Evolutionary conservation across 176 grass and related monocot genomes (phyloP).

Genomic region (Triticum dicoccoides): DNA sequence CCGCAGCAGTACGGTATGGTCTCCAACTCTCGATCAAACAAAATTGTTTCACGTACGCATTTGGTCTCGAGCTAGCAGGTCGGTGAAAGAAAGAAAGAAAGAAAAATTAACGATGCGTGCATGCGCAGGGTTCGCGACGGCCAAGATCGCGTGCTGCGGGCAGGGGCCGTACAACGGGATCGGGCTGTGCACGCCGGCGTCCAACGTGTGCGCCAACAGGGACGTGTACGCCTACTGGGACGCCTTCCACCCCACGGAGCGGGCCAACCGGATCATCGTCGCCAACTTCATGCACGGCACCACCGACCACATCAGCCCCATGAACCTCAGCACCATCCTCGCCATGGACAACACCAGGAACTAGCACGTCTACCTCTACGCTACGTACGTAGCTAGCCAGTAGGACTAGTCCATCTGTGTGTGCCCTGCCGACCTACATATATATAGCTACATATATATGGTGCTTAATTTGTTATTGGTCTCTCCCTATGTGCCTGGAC

Average conservation of each 20-base stretch:
- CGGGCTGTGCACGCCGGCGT: constrained; percentile 70
- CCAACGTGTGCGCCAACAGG: constrained; percentile 73
- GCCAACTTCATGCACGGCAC: constrained; percentile 73
- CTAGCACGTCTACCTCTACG: neutral
- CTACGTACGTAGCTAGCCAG: too few relatives aligned
- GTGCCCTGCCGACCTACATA: neutral
- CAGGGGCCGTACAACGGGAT: constrained; percentile 92
- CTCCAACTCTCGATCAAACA: too few relatives aligned
- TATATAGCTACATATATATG: neutral
- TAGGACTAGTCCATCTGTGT: neutral
- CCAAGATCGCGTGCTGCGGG: constrained; percentile 91
- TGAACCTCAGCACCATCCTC: constrained; percentile 97
- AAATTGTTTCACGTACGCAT: too few relatives aligned
- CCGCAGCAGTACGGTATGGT: constrained; percentile 53
- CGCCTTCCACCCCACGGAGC: constrained; percentile 84
- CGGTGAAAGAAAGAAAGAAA: too few relatives aligned
- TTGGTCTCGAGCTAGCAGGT: too few relatives aligned
- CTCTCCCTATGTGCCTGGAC: neutral
- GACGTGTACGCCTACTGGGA: constrained; percentile 88
- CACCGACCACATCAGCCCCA: constrained; percentile 77
- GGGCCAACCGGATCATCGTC: constrained; percentile 86
- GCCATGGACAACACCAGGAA: constrained; percentile 52
- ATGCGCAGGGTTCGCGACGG: constrained; percentile 61
- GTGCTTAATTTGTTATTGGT: neutral
- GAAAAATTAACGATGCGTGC: too few relatives aligned